A percentile compares a stretch with the other conserved stretches of the same genome.
These are phyloP conservation scores for Zasmidium cellare DNA, from an alignment of 2,329 filamentous ascomycete species.

Conservation along the genomic window DNA sequence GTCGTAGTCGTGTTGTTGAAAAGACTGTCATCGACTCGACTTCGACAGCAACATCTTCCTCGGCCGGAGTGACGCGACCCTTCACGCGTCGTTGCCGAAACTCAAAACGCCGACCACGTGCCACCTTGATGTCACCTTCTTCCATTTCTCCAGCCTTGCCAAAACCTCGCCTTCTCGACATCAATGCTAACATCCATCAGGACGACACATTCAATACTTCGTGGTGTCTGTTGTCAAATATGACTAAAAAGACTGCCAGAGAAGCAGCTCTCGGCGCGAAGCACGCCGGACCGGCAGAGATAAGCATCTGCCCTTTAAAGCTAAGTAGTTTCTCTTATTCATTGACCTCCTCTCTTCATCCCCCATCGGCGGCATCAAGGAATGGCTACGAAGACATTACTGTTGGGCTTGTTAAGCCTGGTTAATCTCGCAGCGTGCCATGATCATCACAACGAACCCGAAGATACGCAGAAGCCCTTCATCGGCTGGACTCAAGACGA, in stretches of 20 bases:
- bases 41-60: not conserved
- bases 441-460: constrained; percentile 15
- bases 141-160: not conserved
- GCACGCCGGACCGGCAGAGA: constrained; percentile 9
- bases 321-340: constrained; percentile 16
- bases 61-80: not conserved
- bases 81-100: too few species aligned
- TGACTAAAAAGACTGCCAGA: not conserved
- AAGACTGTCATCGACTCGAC: not conserved
- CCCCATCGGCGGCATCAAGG: not conserved
- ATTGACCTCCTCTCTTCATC: not conserved
- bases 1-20: not conserved
- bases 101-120: not conserved
- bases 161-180: not conserved
- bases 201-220: not conserved
- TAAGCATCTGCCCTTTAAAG: constrained; percentile 11
- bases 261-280: not conserved
- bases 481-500: constrained; percentile 30
- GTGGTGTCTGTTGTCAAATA: too few species aligned
- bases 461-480: constrained; percentile 22
- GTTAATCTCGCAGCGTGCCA: constrained; percentile 10
- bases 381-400: constrained; percentile 2
- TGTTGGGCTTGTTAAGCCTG: not conserved
- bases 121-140: not conserved
- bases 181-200: not conserved